phyloP scores from a whole-genome alignment of 768 basidiomycete species.

The Xerocomellus intermedius region DNA sequence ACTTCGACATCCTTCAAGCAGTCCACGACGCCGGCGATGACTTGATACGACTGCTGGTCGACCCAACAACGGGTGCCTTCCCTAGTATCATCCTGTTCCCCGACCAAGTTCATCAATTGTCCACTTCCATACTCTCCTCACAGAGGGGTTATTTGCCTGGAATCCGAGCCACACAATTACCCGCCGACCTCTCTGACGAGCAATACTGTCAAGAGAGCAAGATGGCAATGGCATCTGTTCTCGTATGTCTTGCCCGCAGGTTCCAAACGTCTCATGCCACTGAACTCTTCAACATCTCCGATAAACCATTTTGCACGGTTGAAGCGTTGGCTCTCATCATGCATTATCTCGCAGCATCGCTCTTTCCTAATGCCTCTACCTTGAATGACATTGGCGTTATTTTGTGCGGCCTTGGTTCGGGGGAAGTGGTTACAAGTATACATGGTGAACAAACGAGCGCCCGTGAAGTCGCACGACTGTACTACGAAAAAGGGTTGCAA shows the following conservation, averaged over 20 bases:
- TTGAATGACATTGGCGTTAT: conserved; percentile 53
- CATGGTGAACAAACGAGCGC: conserved; percentile 26
- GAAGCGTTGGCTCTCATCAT: conserved; percentile 42
- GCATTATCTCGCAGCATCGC: conserved; percentile 47
- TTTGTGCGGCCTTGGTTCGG: conserved; percentile 35
- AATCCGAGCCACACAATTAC: conserved; percentile 25
- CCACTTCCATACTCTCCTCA: conserved; percentile 37
- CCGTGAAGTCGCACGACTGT: conserved; percentile 40
- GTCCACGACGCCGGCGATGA: conserved; percentile 35
- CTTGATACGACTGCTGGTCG: conserved; percentile 34
- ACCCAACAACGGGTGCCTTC: conserved; percentile 37
- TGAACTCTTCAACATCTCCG: conserved; percentile 24
- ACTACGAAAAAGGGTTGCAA: conserved; percentile 45
- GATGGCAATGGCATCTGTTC: conserved; percentile 38
- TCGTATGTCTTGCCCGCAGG: conserved; percentile 46
- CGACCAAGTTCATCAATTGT: conserved; percentile 36
- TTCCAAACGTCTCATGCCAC: conserved; percentile 36
- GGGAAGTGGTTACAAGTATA: conserved; percentile 19
- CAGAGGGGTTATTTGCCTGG: conserved; percentile 35
- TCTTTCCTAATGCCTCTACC: conserved; percentile 44
- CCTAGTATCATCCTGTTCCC: conserved; percentile 44
- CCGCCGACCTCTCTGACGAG: conserved; percentile 28
- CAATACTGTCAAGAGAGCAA: conserved; percentile 23
- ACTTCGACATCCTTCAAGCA: conserved; percentile 35
- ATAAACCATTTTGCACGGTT: conserved; percentile 31